These are phyloP conservation scores for Cyberlindnera euphorbiae DNA, from an alignment of 805 yeast genomes.

Conservation along the genomic window DNA sequence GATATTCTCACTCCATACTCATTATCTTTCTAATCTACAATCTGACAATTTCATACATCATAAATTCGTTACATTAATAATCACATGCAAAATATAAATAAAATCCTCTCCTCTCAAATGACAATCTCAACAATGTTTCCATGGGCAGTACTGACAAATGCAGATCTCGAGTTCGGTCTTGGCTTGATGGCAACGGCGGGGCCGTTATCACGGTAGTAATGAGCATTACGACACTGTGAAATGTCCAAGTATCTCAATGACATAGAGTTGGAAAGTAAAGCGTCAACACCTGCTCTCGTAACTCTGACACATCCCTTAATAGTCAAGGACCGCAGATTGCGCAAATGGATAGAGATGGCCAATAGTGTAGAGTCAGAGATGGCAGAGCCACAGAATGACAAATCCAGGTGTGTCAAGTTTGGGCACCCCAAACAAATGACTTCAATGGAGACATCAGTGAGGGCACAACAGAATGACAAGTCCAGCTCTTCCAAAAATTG, in stretches of 20 bases:
- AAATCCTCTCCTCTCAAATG: constrained; percentile 28
- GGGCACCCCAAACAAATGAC: constrained; percentile 65
- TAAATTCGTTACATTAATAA: not conserved
- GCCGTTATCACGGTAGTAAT: constrained; percentile 54
- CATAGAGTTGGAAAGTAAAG: constrained; percentile 51
- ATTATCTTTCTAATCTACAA: no score
- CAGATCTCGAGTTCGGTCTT: constrained; percentile 48
- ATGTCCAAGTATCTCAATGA: constrained; percentile 51
- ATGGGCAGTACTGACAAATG: constrained; percentile 50
- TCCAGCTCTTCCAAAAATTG: constrained; percentile 52
- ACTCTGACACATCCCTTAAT: constrained; percentile 72
- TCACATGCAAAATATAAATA: not conserved
- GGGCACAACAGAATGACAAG: constrained; percentile 69
- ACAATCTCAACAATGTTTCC: constrained; percentile 56
- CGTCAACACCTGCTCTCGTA: constrained; percentile 73
- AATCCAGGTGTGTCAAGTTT: constrained; percentile 43
- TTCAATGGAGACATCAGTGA: constrained; percentile 65
- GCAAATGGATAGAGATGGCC: constrained; percentile 52
- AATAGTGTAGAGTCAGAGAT: constrained; percentile 67
- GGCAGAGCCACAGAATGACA: constrained; percentile 76
- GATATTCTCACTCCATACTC: no score
- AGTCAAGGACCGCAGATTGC: constrained; percentile 41
- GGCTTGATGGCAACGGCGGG: constrained; percentile 51
- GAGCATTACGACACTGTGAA: constrained; percentile 69
- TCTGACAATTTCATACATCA: no score